These are phyloP conservation scores for Fusarium gaditjirri DNA, from an alignment of 2,329 filamentous ascomycete genomes.

Conservation along the genomic window DNA sequence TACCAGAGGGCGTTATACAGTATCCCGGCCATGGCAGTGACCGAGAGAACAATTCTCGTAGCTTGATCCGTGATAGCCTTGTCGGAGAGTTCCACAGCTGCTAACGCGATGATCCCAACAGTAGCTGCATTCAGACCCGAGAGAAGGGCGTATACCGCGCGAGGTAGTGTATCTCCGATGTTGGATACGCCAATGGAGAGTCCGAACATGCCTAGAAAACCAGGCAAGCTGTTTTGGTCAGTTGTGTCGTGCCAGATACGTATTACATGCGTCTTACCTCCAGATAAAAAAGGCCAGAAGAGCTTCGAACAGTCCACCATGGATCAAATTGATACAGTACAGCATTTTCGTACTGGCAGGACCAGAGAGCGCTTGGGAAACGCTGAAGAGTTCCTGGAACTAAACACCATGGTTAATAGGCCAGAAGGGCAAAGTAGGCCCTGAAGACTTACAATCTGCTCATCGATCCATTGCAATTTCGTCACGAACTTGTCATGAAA, in stretches of 20 bases:
- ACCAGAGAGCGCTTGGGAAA: conserved; percentile 74
- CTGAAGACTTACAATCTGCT: conserved; percentile 61
- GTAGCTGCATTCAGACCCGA: conserved; percentile 78
- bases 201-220: conserved; percentile 75
- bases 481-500: conserved; percentile 64
- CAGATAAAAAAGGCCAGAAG: conserved; percentile 71
- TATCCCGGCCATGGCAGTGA: conserved; percentile 71
- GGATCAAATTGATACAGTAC: conserved; percentile 74
- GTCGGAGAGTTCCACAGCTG: conserved; percentile 73
- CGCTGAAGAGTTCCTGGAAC: conserved; percentile 78
- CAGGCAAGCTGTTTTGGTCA: conserved; percentile 62
- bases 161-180: conserved; percentile 68
- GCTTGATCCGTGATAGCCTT: conserved; percentile 74
- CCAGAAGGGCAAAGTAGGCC: too few relatives aligned
- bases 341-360: conserved; percentile 78
- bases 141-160: conserved; percentile 73
- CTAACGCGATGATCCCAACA: conserved; percentile 76
- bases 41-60: conserved; percentile 71
- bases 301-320: conserved; percentile 67
- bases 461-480: conserved; percentile 72
- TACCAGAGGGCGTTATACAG: conserved; percentile 81
- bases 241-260: too few relatives aligned
- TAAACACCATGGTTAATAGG: conserved; percentile 40
- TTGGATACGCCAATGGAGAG: conserved; percentile 72
- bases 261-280: conserved; percentile 55